Evolutionary conservation across 2,329 filamentous ascomycete species (phyloP).

Genomic region (Simplicillium aogashimaense): DNA sequence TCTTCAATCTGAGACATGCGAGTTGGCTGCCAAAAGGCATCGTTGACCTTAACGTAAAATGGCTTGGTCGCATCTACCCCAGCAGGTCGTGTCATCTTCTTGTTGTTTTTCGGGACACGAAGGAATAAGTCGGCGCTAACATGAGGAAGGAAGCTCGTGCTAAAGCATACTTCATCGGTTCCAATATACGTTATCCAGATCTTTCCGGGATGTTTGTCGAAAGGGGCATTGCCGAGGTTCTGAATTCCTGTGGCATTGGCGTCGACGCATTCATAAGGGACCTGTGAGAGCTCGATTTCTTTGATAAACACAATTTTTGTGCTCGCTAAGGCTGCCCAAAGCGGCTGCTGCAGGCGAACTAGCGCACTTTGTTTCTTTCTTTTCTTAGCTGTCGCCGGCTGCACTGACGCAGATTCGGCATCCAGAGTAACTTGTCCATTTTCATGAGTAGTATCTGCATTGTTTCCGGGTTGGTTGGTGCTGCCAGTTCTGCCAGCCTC

Average conservation of each 20-base stretch:
- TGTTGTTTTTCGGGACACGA: conserved; percentile 13
- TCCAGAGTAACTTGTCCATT: conserved; percentile 1
- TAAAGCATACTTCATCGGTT: conserved; percentile 68
- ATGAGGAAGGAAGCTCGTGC: conserved; percentile 54
- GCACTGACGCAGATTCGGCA: conserved; percentile 20
- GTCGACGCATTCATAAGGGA: conserved; percentile 61
- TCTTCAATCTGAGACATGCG: conserved; percentile 48
- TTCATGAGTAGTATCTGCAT: conserved; percentile 4
- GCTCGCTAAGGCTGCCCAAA: conserved; percentile 90
- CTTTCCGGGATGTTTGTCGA: conserved; percentile 58
- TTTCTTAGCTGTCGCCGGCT: conserved; percentile 59
- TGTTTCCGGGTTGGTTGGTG: conserved; percentile 16
- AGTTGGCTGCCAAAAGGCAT: conserved; percentile 70
- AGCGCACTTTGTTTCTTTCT: conserved; percentile 85
- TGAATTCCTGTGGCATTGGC: conserved; percentile 69
- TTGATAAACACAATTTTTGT: conserved; percentile 96
- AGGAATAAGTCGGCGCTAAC: conserved; percentile 21
- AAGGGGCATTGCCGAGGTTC: conserved; percentile 66
- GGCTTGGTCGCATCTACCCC: conserved; percentile 61
- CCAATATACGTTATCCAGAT: conserved; percentile 78
- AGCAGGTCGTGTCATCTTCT: conserved; percentile 24
- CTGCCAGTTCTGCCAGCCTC: conserved; percentile 47
- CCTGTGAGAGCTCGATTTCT: conserved; percentile 76
- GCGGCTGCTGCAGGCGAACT: conserved; percentile 79
- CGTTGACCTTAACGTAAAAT: conserved; percentile 71